Base-by-base conservation (phyloP, 2,329 filamentous ascomycete genomes). In the Trichophyton mentagrophytes region DNA sequence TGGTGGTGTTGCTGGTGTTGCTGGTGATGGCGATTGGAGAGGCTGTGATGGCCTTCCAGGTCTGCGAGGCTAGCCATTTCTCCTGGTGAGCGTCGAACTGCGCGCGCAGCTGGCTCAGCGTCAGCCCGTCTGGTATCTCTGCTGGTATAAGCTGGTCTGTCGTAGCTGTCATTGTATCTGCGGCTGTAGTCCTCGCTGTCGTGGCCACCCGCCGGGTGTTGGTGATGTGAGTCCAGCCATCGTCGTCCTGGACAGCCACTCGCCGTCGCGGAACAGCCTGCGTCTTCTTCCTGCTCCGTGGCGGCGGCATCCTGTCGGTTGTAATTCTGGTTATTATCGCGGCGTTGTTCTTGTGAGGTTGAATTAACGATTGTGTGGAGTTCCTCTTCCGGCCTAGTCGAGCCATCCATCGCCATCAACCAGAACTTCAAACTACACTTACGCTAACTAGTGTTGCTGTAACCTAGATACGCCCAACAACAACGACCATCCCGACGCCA, bases 181-280 rank as follows among this genome's bases (percentile, higher is more conserved):
- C n/a, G n/a, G 46, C 2, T 3, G 46, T 25, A 13, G 46, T 8
- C 6, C 11, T 8, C 1, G 57, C 47, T 58, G 11, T 15, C 1
- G n/a, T 40, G 17, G 61, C 44, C 51, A 62, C 44, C 51, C 46
- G 62, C 25, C 46, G 27, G 46, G 25, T 49, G 60, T 22, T 62
- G 33, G 33, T 36, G 33, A 36, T 36, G 64, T 77, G 75, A 25
- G 75, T 76, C 75, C 75, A 77, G 67, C 75, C 75, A 56, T 74
- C 67, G 22, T 68, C 61, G 65, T 74, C 74, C 58, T 70, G 72
- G 59, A 76, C 64, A n/a, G 9, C 38, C 33, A 42, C 67, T 42
- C 42, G 57, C 15, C 71, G 62, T 76, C 64, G 67, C 11, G 49
- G 49, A 6, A 36, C 4, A 36, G 15, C 30, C 13, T 13, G 25